phyloP scores from a whole-genome alignment of 108 stramenopile genomes.

The Mediolabrus comicus region DNA sequence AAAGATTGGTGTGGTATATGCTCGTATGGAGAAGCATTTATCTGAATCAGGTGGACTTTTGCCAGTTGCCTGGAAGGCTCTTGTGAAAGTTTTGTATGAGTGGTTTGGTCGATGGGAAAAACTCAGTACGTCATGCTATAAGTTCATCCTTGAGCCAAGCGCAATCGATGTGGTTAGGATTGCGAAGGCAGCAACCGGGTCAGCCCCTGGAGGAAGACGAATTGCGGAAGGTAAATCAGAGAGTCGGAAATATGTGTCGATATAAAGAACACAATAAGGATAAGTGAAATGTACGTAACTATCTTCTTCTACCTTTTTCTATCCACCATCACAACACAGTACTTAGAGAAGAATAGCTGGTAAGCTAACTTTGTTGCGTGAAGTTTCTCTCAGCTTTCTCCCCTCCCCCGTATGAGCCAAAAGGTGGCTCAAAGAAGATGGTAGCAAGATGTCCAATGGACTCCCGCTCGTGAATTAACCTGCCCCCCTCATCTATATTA shows the following conservation, averaged over 20 bases:
- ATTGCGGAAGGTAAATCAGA: slow-evolving; percentile 14
- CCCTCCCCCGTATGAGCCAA: no score
- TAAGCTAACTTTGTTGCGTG: no score
- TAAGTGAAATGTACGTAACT: no score
- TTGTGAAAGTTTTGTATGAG: slow-evolving; percentile 88
- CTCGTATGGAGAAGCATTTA: slow-evolving; percentile 88
- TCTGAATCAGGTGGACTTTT: slow-evolving; percentile 81
- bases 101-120: slow-evolving; percentile 93
- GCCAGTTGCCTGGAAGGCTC: slow-evolving; percentile 89
- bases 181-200: slow-evolving; percentile 80
- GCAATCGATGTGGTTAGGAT: slow-evolving; percentile 86
- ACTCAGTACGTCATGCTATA: slow-evolving; percentile 79
- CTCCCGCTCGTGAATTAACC: no score
- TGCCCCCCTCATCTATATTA: no score
- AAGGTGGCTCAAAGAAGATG: no score
- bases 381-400: no score
- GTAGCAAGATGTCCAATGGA: no score
- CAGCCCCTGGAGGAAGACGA: slow-evolving; percentile 7
- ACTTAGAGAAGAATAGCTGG: no score
- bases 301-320: no score
- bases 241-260: slow-evolving; percentile 17
- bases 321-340: no score
- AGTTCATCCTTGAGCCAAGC: slow-evolving; percentile 79
- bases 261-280: no score
- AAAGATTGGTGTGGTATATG: slow-evolving; percentile 80